Conservation (phyloP, 75 land plant species). For the Cunninghamia lanceolata region DNA sequence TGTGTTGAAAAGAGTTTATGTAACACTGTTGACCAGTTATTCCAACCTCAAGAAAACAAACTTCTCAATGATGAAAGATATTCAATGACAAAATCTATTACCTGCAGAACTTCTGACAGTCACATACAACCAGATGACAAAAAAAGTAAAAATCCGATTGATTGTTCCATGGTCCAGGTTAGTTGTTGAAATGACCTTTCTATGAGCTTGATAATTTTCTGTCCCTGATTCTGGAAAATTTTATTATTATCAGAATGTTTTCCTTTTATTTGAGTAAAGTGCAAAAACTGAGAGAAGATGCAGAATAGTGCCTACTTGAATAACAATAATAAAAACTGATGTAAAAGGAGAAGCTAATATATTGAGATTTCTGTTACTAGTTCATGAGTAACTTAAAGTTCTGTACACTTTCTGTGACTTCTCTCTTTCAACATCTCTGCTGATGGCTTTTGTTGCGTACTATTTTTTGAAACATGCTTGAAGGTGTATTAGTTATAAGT, state of each 20-base stretch:
- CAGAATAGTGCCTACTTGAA: not conserved
- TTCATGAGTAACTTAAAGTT: not conserved
- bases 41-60: constrained; percentile 8
- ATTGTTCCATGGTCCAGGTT: not conserved
- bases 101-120: not conserved
- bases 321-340: not conserved
- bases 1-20: not conserved
- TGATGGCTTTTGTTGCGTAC: not conserved
- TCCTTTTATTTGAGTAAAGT: not conserved
- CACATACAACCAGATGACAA: not conserved
- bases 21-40: not conserved
- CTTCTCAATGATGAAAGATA: not conserved
- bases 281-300: not conserved
- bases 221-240: not conserved
- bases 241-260: not conserved
- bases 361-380: not conserved
- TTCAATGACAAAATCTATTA: not conserved
- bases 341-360: not conserved
- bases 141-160: not conserved
- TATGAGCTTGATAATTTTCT: not conserved
- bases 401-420: not conserved
- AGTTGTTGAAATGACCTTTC: constrained; percentile 5
- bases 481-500: not conserved
- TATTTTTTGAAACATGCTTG: not conserved
- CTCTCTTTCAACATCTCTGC: not conserved